phyloP scores from a whole-genome alignment of 305 asterid species.

The Fraxinus sp. region DNA sequence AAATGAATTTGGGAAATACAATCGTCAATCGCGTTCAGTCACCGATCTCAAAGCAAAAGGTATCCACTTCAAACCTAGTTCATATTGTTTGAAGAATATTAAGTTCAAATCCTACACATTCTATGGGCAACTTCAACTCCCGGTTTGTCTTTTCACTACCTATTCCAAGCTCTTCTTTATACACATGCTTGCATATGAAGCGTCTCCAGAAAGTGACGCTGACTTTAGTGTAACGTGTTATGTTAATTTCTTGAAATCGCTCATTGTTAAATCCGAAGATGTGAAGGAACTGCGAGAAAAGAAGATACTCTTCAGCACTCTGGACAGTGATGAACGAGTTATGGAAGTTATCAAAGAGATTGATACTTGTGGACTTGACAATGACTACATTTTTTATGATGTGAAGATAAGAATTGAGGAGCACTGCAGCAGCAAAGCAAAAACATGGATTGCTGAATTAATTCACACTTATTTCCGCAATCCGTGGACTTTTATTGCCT shows the following conservation, averaged over 20 bases:
- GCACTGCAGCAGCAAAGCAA: constrained; percentile 25
- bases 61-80: constrained; percentile 24
- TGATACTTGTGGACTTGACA: constrained; percentile 13
- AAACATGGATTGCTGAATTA: constrained; percentile 30
- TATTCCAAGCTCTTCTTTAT: neutral
- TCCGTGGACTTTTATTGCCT: constrained; percentile 7
- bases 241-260: constrained; percentile 30
- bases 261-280: constrained; percentile 20
- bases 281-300: constrained; percentile 30
- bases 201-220: neutral
- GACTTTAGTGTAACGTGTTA: neutral
- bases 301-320: constrained; percentile 13
- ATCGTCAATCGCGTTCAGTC: neutral
- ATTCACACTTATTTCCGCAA: no score
- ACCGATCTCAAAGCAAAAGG: constrained; percentile 41
- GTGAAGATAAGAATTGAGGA: constrained; percentile 17
- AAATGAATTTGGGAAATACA: no score
- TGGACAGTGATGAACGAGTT: constrained; percentile 21
- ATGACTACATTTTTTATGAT: neutral
- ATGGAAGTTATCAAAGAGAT: constrained; percentile 25
- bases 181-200: constrained; percentile 30
- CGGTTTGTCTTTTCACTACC: constrained; percentile 1
- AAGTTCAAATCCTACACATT: constrained; percentile 22
- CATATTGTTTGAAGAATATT: constrained; percentile 14
- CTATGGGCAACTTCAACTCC: constrained; percentile 26